Evolutionary conservation across 768 basidiomycete genomes (phyloP).

Genomic region (Russula earlei): DNA sequence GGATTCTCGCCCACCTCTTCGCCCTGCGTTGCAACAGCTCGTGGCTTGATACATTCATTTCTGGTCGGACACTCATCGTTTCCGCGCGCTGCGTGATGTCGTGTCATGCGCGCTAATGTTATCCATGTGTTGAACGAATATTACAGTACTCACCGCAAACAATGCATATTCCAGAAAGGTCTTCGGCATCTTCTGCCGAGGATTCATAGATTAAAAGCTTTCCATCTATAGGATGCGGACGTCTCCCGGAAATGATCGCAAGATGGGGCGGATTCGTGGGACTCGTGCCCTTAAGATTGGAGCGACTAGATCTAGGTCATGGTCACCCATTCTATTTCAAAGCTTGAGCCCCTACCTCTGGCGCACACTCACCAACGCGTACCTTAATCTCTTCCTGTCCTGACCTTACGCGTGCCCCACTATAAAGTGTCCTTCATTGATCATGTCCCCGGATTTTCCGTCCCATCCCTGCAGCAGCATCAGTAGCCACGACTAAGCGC

Average conservation of each 20-base stretch:
- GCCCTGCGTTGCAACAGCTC: too few relatives aligned
- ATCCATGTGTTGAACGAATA: too few relatives aligned
- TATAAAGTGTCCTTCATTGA: background rate
- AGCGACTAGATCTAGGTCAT: background rate
- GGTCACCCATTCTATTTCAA: background rate
- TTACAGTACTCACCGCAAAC: too few relatives aligned
- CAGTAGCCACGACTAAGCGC: background rate
- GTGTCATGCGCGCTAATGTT: too few relatives aligned
- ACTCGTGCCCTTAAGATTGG: background rate
- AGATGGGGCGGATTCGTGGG: background rate
- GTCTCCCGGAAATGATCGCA: conserved; percentile 8
- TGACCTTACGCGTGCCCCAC: background rate
- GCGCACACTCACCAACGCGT: background rate
- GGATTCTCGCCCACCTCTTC: background rate
- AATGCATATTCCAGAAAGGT: too few relatives aligned
- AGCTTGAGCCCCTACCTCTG: background rate
- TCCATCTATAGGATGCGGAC: conserved; percentile 1
- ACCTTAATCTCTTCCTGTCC: background rate
- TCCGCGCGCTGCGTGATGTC: too few relatives aligned
- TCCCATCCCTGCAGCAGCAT: conserved; percentile 1
- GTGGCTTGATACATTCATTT: too few relatives aligned
- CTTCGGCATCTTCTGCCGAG: too few relatives aligned
- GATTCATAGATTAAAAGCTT: conserved; percentile 5
- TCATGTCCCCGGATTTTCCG: background rate
- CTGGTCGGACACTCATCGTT: too few relatives aligned